A percentile compares a stretch with the other conserved stretches of the same genome.
phyloP scores from a whole-genome alignment of 139 green algal genomes.

The Nannochloris sp. region DNA sequence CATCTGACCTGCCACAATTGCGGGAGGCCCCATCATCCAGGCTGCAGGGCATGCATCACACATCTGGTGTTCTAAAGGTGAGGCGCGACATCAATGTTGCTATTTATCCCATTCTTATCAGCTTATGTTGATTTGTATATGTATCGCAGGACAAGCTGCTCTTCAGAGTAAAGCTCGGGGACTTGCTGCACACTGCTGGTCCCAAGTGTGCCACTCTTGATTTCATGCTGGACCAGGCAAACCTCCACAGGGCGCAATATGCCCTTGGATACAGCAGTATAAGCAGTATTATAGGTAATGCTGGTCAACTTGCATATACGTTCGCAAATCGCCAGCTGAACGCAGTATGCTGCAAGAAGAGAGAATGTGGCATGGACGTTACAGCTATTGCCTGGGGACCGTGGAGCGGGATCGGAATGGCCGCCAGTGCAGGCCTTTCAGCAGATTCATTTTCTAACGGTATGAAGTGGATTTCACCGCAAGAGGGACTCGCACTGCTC shows the following conservation, averaged over 20 bases:
- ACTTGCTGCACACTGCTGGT: no score
- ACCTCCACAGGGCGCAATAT: not conserved
- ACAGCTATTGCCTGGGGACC: slow-evolving; percentile 31
- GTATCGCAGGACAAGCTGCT: no score
- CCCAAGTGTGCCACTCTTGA: no score
- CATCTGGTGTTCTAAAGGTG: not conserved
- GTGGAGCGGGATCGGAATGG: slow-evolving; percentile 60
- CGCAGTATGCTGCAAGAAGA: not conserved
- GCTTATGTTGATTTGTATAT: no score
- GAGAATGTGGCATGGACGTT: not conserved
- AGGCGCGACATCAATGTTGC: not conserved
- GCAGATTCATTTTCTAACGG: not conserved
- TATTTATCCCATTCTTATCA: no score
- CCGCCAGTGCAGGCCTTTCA: slow-evolving; percentile 34
- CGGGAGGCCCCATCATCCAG: not conserved
- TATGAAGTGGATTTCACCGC: not conserved
- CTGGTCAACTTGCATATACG: slow-evolving; percentile 43
- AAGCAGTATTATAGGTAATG: slow-evolving; percentile 28
- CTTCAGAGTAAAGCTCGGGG: no score
- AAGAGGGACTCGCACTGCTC: not conserved
- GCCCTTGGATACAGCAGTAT: slow-evolving; percentile 39
- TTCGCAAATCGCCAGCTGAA: slow-evolving; percentile 35
- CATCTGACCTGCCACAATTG: not conserved
- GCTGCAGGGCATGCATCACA: not conserved
- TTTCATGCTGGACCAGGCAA: no score